A percentile compares a stretch with the other conserved stretches of the same genome.
Conservation (phyloP, 1,284 basidiomycete genomes). For the Stereum hirsutum region DNA sequence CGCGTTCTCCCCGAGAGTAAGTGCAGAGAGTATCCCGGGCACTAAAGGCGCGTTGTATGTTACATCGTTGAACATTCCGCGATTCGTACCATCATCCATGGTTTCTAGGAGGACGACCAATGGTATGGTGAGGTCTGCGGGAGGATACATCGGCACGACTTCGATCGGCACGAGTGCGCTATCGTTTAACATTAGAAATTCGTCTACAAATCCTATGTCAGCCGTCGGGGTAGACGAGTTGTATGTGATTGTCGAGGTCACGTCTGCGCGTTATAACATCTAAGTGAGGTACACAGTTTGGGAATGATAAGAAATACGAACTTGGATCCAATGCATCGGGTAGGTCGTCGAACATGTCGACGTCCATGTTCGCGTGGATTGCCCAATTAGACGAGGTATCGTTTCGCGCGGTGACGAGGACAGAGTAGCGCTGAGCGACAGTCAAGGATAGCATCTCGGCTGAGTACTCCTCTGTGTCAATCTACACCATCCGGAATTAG, state of each 20-base stretch:
- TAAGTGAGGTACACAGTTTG: not conserved
- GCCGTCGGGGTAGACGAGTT: constrained; percentile 34
- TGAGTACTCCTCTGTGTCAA: constrained; percentile 66
- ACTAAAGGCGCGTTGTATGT: constrained; percentile 64
- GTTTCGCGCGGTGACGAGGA: constrained; percentile 86
- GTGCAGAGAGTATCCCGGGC: constrained; percentile 67
- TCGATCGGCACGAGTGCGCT: constrained; percentile 48
- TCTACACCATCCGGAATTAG: constrained; percentile 26
- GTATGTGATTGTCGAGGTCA: constrained; percentile 74
- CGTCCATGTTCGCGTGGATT: constrained; percentile 87
- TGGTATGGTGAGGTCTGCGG: constrained; percentile 42
- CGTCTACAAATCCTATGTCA: constrained; percentile 40
- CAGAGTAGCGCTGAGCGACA: constrained; percentile 87
- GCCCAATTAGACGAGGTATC: constrained; percentile 77
- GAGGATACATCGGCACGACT: constrained; percentile 27
- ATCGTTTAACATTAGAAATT: constrained; percentile 54
- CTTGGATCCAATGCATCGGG: constrained; percentile 68
- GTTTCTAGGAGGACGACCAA: constrained; percentile 59
- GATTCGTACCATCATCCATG: constrained; percentile 74
- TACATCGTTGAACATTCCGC: constrained; percentile 63
- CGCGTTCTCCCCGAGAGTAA: constrained; percentile 72
- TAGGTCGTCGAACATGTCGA: constrained; percentile 77
- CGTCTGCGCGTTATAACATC: constrained; percentile 40
- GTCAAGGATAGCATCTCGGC: constrained; percentile 67
- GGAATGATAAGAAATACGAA: constrained; percentile 24